Conservation (phyloP, 495 filamentous ascomycete genomes). For the Penicillium cosmopolitanum region DNA sequence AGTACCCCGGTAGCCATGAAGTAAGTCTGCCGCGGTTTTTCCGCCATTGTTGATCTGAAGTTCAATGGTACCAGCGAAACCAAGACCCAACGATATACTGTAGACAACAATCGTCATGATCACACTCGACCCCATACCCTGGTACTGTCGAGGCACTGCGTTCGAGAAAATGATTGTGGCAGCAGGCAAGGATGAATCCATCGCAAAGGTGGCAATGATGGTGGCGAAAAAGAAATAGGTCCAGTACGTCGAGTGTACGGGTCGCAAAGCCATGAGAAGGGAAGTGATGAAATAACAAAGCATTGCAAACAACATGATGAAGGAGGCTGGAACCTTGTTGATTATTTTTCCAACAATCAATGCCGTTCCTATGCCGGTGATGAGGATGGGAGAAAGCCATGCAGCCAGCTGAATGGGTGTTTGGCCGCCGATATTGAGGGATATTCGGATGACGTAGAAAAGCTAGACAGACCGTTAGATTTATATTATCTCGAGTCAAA, state of each 20-base stretch:
- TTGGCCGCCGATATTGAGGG: constrained; percentile 29
- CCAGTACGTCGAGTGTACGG: constrained; percentile 36
- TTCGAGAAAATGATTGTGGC: constrained; percentile 47
- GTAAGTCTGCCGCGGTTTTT: constrained; percentile 23
- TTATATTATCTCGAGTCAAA: not conserved
- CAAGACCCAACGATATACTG: constrained; percentile 48
- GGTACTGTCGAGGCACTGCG: constrained; percentile 41
- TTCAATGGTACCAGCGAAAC: constrained; percentile 50
- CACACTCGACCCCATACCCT: constrained; percentile 48
- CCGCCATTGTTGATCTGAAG: constrained; percentile 22
- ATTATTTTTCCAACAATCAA: constrained; percentile 41
- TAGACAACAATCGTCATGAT: constrained; percentile 51
- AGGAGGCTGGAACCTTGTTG: constrained; percentile 28
- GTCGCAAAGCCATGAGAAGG: constrained; percentile 32
- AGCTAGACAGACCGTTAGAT: constrained; percentile 7
- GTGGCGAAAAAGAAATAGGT: constrained; percentile 39
- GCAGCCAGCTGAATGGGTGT: constrained; percentile 38
- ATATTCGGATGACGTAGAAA: constrained; percentile 44
- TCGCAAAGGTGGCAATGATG: constrained; percentile 23
- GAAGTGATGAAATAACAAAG: constrained; percentile 37
- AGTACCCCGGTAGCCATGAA: constrained; percentile 41
- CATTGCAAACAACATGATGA: constrained; percentile 47
- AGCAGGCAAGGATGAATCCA: constrained; percentile 55
- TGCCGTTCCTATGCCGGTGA: constrained; percentile 40
- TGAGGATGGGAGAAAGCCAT: constrained; percentile 34